phyloP scores from a whole-genome alignment of 2,329 filamentous ascomycete species.

The Cytospora schulzeri region DNA sequence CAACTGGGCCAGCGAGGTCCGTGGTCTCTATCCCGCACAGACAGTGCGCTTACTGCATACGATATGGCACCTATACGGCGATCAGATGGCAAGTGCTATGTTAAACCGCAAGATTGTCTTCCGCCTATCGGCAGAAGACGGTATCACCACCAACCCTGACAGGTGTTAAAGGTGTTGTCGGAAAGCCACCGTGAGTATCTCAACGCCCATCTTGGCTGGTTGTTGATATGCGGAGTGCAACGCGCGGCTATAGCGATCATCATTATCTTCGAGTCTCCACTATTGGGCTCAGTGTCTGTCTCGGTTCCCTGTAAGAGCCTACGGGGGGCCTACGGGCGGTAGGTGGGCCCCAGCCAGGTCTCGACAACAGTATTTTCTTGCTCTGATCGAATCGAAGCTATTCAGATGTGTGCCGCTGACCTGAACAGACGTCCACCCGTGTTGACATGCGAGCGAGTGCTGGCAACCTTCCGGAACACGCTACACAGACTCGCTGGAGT shows the following conservation, averaged over 20 bases:
- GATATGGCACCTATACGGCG: neutral
- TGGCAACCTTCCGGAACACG: neutral
- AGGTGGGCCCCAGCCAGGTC: too few species aligned
- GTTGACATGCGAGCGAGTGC: neutral
- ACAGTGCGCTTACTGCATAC: neutral
- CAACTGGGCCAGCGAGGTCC: neutral
- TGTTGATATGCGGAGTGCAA: neutral
- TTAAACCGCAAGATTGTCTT: neutral
- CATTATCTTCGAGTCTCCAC: neutral
- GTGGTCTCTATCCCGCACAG: neutral
- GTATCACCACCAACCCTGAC: too few species aligned
- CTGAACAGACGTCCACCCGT: neutral
- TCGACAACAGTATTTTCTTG: neutral
- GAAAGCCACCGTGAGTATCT: neutral
- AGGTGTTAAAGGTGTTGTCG: neutral
- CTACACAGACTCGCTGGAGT: neutral
- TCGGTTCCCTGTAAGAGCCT: neutral
- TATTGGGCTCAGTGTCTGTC: neutral
- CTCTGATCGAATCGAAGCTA: neutral
- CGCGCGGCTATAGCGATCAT: neutral
- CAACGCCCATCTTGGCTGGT: neutral
- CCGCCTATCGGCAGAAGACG: too few species aligned
- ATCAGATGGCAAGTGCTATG: neutral
- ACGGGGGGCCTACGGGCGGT: too few species aligned
- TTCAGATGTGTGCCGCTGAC: neutral